Base-by-base conservation (phyloP, 768 basidiomycete genomes). In the Trichaptum fuscoviolaceum region DNA sequence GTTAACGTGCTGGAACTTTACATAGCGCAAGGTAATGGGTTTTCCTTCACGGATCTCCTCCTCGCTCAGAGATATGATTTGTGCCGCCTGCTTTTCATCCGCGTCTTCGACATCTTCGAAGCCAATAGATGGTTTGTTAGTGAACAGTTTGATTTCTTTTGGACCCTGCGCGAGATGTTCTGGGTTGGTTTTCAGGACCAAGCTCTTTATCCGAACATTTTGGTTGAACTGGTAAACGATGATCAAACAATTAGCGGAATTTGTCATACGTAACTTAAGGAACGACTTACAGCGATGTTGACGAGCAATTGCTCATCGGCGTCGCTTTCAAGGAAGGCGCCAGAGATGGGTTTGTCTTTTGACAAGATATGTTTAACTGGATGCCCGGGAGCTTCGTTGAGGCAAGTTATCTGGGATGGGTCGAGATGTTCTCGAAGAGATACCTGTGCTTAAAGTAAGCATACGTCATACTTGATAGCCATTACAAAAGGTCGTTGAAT, bases 271-370 rank as follows among this genome's bases (percentile, higher is more conserved):
- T 25, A 10, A 18, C 42, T 26, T 63, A 63, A 34, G 26, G 30
- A 57, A 59, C 25, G n/a, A 79, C 85, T 70, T 71, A 90, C 89
- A n/a, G 83, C 80, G 64, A 92, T 81, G 70, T 79, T 90, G 62
- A 92, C 66, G 26, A 92, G 76, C 7, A 92, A 80, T 73, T 92
- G 87, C 69, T 88, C 91, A 69, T 92, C 91, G 1, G 83, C 85
- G 72, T 92, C 89, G 70, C 88, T 90, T 67, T 84, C 78, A 65
- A 92, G 80, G 74, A 82, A 87, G 30, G 76, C 76, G 23, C 65
- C 57, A 30, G 78, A 70, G 1, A 77, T 79, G 74, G 89, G 89
- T 64, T 72, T 75, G 17, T 74, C 73, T 69, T 80, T 87, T 0
- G 72, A 68, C 18, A 90, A 68, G 65, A 92, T 82, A 25, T 81